Conservation (phyloP, 2,329 filamentous ascomycete species). For the Zopfia rhizophila region DNA sequence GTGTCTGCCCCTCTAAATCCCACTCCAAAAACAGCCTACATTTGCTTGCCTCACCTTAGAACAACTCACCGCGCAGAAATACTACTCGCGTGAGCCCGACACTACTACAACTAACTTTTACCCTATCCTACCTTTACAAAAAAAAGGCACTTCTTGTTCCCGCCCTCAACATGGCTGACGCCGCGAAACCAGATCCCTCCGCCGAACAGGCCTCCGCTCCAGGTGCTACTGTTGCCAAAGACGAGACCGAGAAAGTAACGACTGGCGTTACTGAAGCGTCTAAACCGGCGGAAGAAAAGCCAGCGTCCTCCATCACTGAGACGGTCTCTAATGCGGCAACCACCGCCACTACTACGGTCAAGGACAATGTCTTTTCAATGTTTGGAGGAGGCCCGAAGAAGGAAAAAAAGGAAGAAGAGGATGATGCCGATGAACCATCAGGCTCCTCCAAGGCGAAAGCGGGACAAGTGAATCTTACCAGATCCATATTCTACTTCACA, state of each 20-base stretch:
- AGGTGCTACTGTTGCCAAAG: constrained; percentile 53
- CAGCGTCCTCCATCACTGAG: constrained; percentile 44
- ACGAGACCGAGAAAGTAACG: constrained; percentile 58
- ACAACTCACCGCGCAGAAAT: no score
- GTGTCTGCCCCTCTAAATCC: no score
- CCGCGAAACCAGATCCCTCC: constrained; percentile 53
- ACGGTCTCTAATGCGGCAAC: constrained; percentile 51
- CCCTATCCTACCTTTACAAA: no score
- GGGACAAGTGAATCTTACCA: constrained; percentile 59
- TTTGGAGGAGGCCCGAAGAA: constrained; percentile 98
- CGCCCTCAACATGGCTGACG: constrained; percentile 46
- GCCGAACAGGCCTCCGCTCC: constrained; percentile 52
- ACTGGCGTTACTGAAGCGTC: constrained; percentile 47
- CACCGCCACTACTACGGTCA: constrained; percentile 52
- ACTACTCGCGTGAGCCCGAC: no score
- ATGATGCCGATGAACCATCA: constrained; percentile 79
- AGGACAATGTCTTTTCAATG: constrained; percentile 88
- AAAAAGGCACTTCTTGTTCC: not conserved
- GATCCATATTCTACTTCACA: not conserved
- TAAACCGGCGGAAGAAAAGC: constrained; percentile 65
- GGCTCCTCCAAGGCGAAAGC: constrained; percentile 72
- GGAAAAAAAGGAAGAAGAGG: constrained; percentile 85
- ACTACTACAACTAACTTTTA: no score
- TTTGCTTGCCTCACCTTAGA: no score
- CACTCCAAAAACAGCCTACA: no score